Evolutionary conservation across 768 basidiomycete species (phyloP).

Genomic region (Obba rivulosa): DNA sequence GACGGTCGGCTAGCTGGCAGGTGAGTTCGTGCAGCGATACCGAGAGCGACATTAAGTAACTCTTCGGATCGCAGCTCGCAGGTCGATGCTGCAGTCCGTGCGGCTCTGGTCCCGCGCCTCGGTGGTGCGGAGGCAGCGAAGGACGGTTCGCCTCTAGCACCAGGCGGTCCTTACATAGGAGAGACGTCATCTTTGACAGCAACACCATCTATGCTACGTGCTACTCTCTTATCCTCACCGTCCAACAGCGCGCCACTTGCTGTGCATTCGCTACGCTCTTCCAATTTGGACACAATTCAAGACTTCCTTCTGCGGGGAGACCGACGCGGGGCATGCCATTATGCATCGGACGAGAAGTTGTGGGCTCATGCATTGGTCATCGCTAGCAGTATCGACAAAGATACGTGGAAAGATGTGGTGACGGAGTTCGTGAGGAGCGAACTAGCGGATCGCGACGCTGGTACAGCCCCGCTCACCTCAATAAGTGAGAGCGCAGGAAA

Average conservation of each 20-base stretch:
- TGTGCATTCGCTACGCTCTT: slow-evolving; percentile 38
- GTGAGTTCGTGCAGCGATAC: slow-evolving; percentile 34
- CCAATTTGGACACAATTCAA: slow-evolving; percentile 72
- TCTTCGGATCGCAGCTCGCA: slow-evolving; percentile 39
- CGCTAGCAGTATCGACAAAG: slow-evolving; percentile 87
- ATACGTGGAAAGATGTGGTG: slow-evolving; percentile 89
- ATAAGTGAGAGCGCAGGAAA: slow-evolving; percentile 15
- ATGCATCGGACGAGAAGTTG: slow-evolving; percentile 80
- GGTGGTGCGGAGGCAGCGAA: slow-evolving; percentile 17
- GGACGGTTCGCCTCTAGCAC: background rate
- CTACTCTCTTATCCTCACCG: no score
- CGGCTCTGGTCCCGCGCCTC: slow-evolving; percentile 61
- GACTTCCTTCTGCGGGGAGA: slow-evolving; percentile 79
- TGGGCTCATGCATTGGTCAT: slow-evolving; percentile 98
- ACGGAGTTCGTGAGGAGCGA: slow-evolving; percentile 81
- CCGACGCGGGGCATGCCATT: slow-evolving; percentile 80
- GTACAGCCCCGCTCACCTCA: background rate
- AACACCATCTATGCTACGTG: no score
- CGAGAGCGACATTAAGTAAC: background rate
- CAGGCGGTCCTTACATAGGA: background rate
- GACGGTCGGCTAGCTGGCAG: slow-evolving; percentile 85
- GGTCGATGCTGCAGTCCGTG: slow-evolving; percentile 69
- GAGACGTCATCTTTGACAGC: background rate
- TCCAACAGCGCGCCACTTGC: background rate
- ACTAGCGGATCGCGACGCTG: slow-evolving; percentile 35